Conservation (phyloP, 1,284 basidiomycete genomes). For the Polyporus tsugae region DNA sequence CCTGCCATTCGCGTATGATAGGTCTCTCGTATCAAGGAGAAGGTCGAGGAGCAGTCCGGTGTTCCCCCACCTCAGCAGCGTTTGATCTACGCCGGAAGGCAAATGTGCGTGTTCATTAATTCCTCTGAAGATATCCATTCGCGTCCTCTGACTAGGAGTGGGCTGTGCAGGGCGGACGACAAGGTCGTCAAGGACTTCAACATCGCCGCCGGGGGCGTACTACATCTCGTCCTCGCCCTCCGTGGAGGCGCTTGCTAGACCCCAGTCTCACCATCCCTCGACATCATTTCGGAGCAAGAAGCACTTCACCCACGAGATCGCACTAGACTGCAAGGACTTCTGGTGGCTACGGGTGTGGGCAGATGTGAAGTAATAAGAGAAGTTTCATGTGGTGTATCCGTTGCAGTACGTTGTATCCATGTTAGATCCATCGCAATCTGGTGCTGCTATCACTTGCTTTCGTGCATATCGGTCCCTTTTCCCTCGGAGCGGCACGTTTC, state of each 20-base stretch:
- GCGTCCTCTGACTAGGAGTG: slow-evolving; percentile 10
- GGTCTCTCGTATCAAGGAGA: slow-evolving; percentile 97
- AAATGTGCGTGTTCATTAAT: slow-evolving; percentile 76
- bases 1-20: slow-evolving; percentile 42
- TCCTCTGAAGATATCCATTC: background rate
- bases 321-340: background rate
- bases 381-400: slow-evolving; percentile 23
- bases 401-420: slow-evolving; percentile 29
- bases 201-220: slow-evolving; percentile 83
- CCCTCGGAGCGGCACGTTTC: too few species aligned
- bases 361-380: slow-evolving; percentile 10
- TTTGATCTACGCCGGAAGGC: slow-evolving; percentile 93
- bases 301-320: background rate
- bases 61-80: slow-evolving; percentile 98
- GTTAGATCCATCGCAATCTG: slow-evolving; percentile 22
- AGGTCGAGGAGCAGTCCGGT: slow-evolving; percentile 98
- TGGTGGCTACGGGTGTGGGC: background rate
- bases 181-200: slow-evolving; percentile 88
- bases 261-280: slow-evolving; percentile 10
- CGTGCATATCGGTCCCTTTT: slow-evolving; percentile 5
- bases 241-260: slow-evolving; percentile 71
- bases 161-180: slow-evolving; percentile 72
- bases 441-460: slow-evolving; percentile 27
- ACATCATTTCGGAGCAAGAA: too few species aligned
- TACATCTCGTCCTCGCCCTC: slow-evolving; percentile 93